Conservation (phyloP, 2,329 filamentous ascomycete species). For the Ophiosphaerella narmari region DNA sequence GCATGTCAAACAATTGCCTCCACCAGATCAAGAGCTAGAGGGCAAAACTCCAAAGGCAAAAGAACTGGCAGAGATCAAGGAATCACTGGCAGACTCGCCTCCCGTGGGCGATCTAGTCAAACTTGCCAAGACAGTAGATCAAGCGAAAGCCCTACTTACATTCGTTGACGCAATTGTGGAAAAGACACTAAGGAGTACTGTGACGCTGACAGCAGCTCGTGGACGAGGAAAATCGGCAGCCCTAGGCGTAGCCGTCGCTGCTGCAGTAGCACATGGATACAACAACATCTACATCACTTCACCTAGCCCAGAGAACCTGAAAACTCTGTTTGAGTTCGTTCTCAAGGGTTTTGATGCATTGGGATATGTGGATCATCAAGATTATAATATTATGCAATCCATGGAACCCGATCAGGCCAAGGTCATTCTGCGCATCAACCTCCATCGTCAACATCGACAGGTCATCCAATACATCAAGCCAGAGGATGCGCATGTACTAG, state of each 20-base stretch:
- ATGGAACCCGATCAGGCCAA: slow-evolving; percentile 99
- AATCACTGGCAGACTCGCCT: slow-evolving; percentile 81
- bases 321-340: slow-evolving; percentile 96
- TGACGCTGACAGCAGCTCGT: slow-evolving; percentile 89
- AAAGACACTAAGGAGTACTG: slow-evolving; percentile 92
- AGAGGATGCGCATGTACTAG: slow-evolving; percentile 91
- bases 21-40: slow-evolving; percentile 73
- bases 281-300: slow-evolving; percentile 99
- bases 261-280: slow-evolving; percentile 93
- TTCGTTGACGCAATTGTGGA: slow-evolving; percentile 96
- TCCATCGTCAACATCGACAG: slow-evolving; percentile 91
- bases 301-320: slow-evolving; percentile 95
- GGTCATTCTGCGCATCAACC: slow-evolving; percentile 94
- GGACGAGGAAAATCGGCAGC: slow-evolving; percentile 97
- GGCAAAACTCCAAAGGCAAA: slow-evolving; percentile 70
- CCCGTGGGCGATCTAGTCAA: slow-evolving; percentile 83
- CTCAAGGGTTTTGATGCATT: slow-evolving; percentile 98
- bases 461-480: slow-evolving; percentile 99
- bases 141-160: slow-evolving; percentile 94
- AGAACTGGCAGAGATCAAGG: slow-evolving; percentile 86
- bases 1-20: slow-evolving; percentile 80
- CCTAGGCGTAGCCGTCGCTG: slow-evolving; percentile 89
- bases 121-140: slow-evolving; percentile 88
- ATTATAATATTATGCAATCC: slow-evolving; percentile 97
- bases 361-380: slow-evolving; percentile 90